Base-by-base conservation (phyloP, 2,329 filamentous ascomycete genomes). In the Phyllosticta citriasiana region DNA sequence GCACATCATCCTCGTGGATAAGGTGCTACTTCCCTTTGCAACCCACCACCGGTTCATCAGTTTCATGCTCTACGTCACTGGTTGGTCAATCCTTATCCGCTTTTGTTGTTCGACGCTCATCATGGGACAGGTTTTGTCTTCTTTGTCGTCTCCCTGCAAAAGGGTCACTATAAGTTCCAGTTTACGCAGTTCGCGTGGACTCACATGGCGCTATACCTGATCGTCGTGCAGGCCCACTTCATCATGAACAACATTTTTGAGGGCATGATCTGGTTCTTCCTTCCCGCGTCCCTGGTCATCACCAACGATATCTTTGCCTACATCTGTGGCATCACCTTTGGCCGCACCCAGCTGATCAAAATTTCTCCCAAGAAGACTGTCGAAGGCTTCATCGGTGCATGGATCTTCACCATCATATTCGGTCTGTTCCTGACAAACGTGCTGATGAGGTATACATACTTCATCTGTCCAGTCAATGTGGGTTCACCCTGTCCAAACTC, bases 161-260 rank as follows among this genome's bases (percentile, higher is more conserved):
- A 95, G 67, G 92, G 93, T 52, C 89, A 97, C 77, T 97, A 97
- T 80, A 90, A 88, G 74, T 97, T 99, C 78, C 94, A 99, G 76
- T 99, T 99, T 77, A 96, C 92, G 64, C 94, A 99, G 76, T 99
- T 97, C 71, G 94, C 92, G 59, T 99, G 94, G 94, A 97, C 94
- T 14, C 94, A 99, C 75, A 97, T 99, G 92, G 94, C 95, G 4
- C 84, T 99, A 22, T 97, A 96, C 79, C 82, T 99, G 70, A 97
- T 99, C 69, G 93, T 97, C 50, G 92, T 96, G 5, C 92, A 99
- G 76, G 92, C 94, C 14, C 94, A 99, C 74, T 99, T 99, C 75
- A 91, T 97, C 78, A 97, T 99, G 90, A 99, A 99, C 82, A 99
- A 99, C 76, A 88, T 99, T 66, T 95, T 99, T 69, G 94, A 99